Conservation (phyloP, 2,329 filamentous ascomycete species). For the Apiospora koreana region DNA sequence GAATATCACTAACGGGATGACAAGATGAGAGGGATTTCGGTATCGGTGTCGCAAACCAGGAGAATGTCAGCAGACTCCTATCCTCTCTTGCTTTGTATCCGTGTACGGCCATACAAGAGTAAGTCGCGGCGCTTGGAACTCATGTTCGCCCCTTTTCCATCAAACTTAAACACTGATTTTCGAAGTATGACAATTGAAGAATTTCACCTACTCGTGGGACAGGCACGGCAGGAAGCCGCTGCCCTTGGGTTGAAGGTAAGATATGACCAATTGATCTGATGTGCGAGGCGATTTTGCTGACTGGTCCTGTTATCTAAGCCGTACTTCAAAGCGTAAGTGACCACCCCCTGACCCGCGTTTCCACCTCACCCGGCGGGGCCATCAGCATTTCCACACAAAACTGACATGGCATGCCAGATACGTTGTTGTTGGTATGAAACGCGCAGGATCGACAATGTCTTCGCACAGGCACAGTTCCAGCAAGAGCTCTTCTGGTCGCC, state of each 20-base stretch:
- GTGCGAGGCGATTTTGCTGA: neutral
- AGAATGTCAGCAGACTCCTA: constrained; percentile 56
- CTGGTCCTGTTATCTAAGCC: neutral
- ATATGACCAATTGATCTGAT: neutral
- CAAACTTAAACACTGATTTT: neutral
- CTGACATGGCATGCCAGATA: neutral
- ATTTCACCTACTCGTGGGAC: constrained; percentile 56
- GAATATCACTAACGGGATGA: constrained; percentile 20
- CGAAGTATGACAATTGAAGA: constrained; percentile 53
- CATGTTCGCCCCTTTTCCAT: constrained; percentile 10
- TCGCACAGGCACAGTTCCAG: neutral
- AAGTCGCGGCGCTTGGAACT: constrained; percentile 23
- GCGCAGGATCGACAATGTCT: neutral
- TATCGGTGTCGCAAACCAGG: constrained; percentile 55
- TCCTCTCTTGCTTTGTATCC: constrained; percentile 58
- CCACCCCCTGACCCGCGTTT: neutral
- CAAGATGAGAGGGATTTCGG: constrained; percentile 48
- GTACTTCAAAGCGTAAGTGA: constrained; percentile 13
- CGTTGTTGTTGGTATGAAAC: neutral
- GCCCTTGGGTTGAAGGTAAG: constrained; percentile 58
- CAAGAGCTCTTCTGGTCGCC: neutral
- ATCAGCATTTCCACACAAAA: neutral
- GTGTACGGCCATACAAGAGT: constrained; percentile 52
- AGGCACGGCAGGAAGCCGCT: constrained; percentile 47
- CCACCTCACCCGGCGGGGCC: neutral